Percentiles rank a stretch among this genome's conserved stretches.
These are phyloP conservation scores for Triticum urartu DNA, from an alignment of 176 grass and related monocot species.

Conservation along the genomic window DNA sequence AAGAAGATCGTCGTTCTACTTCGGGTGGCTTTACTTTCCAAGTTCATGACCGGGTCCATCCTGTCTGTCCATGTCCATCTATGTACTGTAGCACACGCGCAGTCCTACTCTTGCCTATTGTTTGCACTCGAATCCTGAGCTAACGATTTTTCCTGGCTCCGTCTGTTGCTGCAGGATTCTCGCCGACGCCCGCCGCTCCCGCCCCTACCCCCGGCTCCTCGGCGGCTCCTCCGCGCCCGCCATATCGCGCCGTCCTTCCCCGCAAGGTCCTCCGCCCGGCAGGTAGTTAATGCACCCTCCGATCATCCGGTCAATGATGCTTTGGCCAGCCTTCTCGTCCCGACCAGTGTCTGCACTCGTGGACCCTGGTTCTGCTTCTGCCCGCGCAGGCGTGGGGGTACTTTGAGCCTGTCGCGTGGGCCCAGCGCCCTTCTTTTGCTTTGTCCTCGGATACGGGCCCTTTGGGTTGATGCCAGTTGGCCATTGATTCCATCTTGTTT, in stretches of 20 bases:
- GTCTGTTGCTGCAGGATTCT: slow-evolving; percentile 37
- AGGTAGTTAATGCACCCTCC: slow-evolving; percentile 35
- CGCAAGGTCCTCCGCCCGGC: slow-evolving; percentile 42
- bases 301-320: not conserved
- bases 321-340: slow-evolving; percentile 2
- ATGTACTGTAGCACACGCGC: not conserved
- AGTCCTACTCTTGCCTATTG: too few relatives aligned
- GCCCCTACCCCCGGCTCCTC: not conserved
- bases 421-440: not conserved
- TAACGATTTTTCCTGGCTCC: not conserved
- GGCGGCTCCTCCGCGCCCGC: slow-evolving; percentile 23
- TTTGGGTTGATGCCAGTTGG: not conserved
- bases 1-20: not conserved
- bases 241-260: slow-evolving; percentile 21
- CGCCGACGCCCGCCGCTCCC: slow-evolving; percentile 20
- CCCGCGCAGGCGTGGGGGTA: not conserved
- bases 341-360: slow-evolving; percentile 26
- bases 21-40: slow-evolving; percentile 1
- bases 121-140: not conserved
- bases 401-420: not conserved
- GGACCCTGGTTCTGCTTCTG: slow-evolving; percentile 24
- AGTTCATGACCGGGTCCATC: not conserved
- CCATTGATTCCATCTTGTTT: not conserved
- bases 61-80: not conserved
- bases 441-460: not conserved